Base-by-base conservation (phyloP, 1,284 basidiomycete species). In the Exobasidium cylindrosporum region DNA sequence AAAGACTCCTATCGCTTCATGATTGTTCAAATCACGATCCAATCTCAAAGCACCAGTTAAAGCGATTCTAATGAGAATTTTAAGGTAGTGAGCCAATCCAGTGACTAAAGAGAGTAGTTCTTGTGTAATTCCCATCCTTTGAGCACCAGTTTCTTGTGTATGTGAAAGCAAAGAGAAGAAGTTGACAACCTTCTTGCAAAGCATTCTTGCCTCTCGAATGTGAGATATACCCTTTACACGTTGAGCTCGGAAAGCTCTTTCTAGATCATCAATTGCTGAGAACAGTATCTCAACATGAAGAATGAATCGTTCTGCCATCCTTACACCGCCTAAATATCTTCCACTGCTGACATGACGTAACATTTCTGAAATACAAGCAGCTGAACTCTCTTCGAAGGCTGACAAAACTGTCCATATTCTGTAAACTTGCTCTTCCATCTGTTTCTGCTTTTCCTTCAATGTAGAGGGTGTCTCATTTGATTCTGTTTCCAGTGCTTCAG, bases 351-450 rank as follows among this genome's bases (percentile, higher is more conserved):
- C 96, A 76, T 96, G 92, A 64, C 76, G 68, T 29, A 98, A 84
- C 95, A 99, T 99, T 79, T 98, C 95, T 26, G 92, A 95, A 72
- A 99, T 99, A 82, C 96, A 96, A 4, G 95, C 94, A n/a, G 95
- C 95, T 71, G 91, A 94, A 40, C 92, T 95, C 82, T 99, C 95
- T 81, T 99, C 95, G 73, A 97, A 99, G 1, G 94, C 92, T 21
- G 93, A 97, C 31, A 99, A 85, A 31, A 98, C 93, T 84, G 94
- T 97, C 95, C 95, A 99, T 75, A 99, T 97, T 59, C 94, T 89
- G 82, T 94, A 95, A 10, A 99, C 95, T 80, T 96, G 89, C 77
- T 94, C 89, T 81, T 99, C 95, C 92, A 98, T 97, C 73, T 87
- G 85, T 64, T 88, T 84, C 81, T 99, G 95, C 77, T 91, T 92